Evolutionary conservation across 129 eudicot species (phyloP).

Genomic region (Tanacetum coccineum): DNA sequence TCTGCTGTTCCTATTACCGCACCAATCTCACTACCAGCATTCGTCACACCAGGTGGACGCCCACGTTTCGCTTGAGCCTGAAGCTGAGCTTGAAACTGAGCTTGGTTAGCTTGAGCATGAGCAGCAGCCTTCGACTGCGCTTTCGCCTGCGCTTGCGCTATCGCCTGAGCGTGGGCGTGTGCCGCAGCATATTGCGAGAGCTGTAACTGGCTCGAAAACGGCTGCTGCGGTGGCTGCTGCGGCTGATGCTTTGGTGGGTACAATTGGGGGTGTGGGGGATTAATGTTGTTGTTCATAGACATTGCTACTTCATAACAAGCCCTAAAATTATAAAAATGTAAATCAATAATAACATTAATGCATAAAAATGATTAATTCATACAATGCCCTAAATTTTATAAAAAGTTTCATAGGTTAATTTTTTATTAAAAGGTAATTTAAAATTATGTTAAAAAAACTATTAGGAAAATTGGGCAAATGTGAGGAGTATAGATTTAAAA

Average conservation of each 20-base stretch:
- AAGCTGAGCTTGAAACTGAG: conserved; percentile 67
- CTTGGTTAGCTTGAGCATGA: conserved; percentile 55
- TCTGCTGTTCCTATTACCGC: conserved; percentile 67
- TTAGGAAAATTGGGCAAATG: neutral
- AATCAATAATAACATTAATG: neutral
- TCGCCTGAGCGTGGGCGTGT: conserved; percentile 71
- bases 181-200: conserved; percentile 58
- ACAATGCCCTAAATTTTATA: neutral
- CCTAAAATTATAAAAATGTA: neutral
- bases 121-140: conserved; percentile 56
- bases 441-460: too few species aligned
- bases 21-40: conserved; percentile 41
- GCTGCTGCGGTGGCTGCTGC: conserved; percentile 43
- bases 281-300: conserved; percentile 66
- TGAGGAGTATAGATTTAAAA: neutral
- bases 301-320: conserved; percentile 24
- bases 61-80: conserved; percentile 72
- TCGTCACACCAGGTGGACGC: conserved; percentile 60
- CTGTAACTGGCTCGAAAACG: conserved; percentile 54
- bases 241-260: conserved; percentile 57
- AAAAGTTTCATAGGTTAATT: neutral
- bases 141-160: conserved; percentile 62
- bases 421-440: too few species aligned
- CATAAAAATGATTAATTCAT: neutral
- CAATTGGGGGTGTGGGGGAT: conserved; percentile 48